A percentile compares a stretch with the other conserved stretches of the same genome.
These are phyloP conservation scores for Trichoderma guizhouense DNA, from an alignment of 2,329 filamentous ascomycete species.

Conservation along the genomic window DNA sequence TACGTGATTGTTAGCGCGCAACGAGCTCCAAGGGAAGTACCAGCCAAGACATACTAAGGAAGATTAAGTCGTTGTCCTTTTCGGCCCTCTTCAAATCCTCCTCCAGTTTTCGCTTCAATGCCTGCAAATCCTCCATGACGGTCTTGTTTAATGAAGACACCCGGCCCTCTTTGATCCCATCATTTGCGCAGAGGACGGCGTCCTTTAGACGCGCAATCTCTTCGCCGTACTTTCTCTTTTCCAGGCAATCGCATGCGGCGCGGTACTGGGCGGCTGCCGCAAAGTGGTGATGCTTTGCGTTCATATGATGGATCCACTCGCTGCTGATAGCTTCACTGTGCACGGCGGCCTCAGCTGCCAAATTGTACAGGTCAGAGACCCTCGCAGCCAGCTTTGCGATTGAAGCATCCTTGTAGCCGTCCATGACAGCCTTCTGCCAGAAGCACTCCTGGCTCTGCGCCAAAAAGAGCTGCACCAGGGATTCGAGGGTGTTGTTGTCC, in stretches of 20 bases:
- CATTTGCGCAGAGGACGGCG: constrained; percentile 75
- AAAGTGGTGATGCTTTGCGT: constrained; percentile 95
- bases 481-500: constrained; percentile 83
- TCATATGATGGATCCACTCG: constrained; percentile 97
- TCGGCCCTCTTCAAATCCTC: constrained; percentile 91
- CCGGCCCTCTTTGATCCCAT: constrained; percentile 79
- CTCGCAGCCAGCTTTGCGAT: constrained; percentile 87
- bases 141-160: constrained; percentile 72
- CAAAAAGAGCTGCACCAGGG: constrained; percentile 76
- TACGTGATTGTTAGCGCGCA: constrained; percentile 53
- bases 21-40: background rate
- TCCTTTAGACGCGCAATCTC: constrained; percentile 86
- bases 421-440: constrained; percentile 96
- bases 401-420: constrained; percentile 84
- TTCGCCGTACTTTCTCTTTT: constrained; percentile 92
- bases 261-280: constrained; percentile 92
- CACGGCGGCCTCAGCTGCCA: constrained; percentile 79
- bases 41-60: constrained; percentile 58
- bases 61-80: constrained; percentile 95
- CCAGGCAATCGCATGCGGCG: constrained; percentile 83
- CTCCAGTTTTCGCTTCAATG: constrained; percentile 74
- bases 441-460: constrained; percentile 97
- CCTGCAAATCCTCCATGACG: constrained; percentile 78
- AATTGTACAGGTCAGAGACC: constrained; percentile 85
- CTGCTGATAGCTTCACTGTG: constrained; percentile 87